Base-by-base conservation (phyloP, 192 early-diverging fungal species). In the Funneliformis mosseae region DNA sequence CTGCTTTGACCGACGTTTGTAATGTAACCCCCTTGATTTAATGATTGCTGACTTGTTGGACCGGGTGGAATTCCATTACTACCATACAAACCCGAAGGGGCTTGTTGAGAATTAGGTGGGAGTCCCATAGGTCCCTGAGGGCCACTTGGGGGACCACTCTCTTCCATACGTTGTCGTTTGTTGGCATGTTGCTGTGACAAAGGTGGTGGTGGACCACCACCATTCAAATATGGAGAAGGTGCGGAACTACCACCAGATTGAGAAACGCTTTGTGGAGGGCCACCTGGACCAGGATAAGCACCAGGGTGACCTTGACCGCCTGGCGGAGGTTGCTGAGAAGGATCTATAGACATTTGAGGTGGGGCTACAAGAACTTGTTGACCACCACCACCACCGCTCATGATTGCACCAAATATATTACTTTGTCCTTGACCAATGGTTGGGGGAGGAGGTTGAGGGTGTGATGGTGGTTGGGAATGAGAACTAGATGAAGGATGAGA, bases 391-490 rank as follows among this genome's bases (percentile, higher is more conserved):
- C 77, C 66, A 66, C 77, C 66, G 45, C 83, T 88, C 61, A 88
- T 88, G 46, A 90, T 88, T 4, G 83, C 83, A 28, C 86, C 86
- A 82, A 91, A 91, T 33, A 87, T 83, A 62, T 89, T 90, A 59
- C 84, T 89, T 85, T 87, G 89, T 10, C 89, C 88, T 42, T 90
- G 90, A 38, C 90, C 92, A 23, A 92, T 89, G 48, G 87, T 88
- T 38, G 92, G 92, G 69, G 90, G 91, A 27, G 90, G 90, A 11
- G 88, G 82, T 77, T 87, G 89, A 50, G 84, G 83, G 55, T 87
- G 89, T 23, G 86, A 84, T 73, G 88, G 83, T 55, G 88, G 71
- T 82, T 88, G 69, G 80, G 85, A 25, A 81, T 83, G 84, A 81
- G 85, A 60, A 90, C 89, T 84, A 80, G 89, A 83, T 39, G 89